A percentile compares a stretch with the other conserved stretches of the same genome.
phyloP scores from a whole-genome alignment of 768 basidiomycete genomes.

The Cantharellus cinnabarinus region DNA sequence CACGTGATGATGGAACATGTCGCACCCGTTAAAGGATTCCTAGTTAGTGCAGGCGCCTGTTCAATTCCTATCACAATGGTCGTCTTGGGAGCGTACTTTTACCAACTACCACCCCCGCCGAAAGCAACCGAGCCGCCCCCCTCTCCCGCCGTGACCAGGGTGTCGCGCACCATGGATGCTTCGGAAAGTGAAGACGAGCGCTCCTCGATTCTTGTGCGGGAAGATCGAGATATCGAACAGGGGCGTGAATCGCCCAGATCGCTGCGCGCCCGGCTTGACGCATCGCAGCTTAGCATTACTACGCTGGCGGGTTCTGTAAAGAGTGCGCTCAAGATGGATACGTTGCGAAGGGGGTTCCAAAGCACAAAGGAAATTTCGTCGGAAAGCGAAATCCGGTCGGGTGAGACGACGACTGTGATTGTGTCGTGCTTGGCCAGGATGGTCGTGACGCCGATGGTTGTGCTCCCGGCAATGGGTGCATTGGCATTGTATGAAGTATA shows the following conservation, averaged over 20 bases:
- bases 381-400: conserved; percentile 14
- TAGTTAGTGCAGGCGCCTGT: conserved; percentile 49
- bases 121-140: conserved; percentile 8
- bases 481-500: conserved; percentile 39
- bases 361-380: conserved; percentile 5
- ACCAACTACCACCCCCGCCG: not conserved
- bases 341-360: conserved; percentile 6
- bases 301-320: conserved; percentile 23
- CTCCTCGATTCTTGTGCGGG: not conserved
- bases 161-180: not conserved
- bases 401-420: conserved; percentile 69
- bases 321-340: conserved; percentile 23
- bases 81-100: conserved; percentile 87
- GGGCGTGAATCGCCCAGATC: not conserved
- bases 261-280: not conserved
- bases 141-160: conserved; percentile 14
- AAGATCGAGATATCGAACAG: not conserved
- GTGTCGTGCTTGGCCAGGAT: conserved; percentile 70
- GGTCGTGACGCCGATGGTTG: conserved; percentile 59
- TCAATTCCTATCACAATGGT: conserved; percentile 78
- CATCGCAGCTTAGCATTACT: conserved; percentile 1
- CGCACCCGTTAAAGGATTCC: conserved; percentile 44
- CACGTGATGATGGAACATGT: conserved; percentile 42
- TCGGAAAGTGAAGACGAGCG: not conserved
- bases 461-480: conserved; percentile 56